Base-by-base conservation (phyloP, 164 flowering plant species). In the Umbellularia californica region DNA sequence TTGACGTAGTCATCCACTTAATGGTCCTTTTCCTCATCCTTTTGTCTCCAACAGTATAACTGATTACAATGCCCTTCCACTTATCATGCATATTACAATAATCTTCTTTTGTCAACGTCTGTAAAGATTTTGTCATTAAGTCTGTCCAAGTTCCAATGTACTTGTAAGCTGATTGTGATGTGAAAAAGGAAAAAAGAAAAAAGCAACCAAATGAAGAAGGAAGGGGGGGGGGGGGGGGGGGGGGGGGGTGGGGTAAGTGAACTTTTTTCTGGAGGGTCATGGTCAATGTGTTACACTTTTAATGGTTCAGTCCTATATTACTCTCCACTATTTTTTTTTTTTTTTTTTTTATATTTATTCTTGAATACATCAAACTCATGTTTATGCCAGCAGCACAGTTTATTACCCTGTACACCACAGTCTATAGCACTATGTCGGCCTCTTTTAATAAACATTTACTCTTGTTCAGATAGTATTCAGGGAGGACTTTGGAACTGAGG, bases 401-500 rank as follows among this genome's bases (percentile, higher is more conserved):
- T 2, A 25, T 24, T 25, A 23, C 67, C 28, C 67, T 64, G 67
- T n/a, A 64, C 14, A 64, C n/a, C n/a, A 17, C 20, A 15, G 17
- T 55, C 60, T 20, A 55, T 55, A 15, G n/a, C 17, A 55, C 13
- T 55, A 55, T 55, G n/a, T 17, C 12, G n/a, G 60, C 60, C 60
- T 55, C 7, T 55, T 55, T 20, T 55, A 20, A 55, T 55, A 55
- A 55, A 15, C 5, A 55, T 22, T 73, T 41, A 52, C 24, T 77
- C 50, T 28, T 69, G 55, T 24, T 63, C 82, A 91, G 96, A 91
- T 91, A 70, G 93, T 91, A 33, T 91, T 91, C 81, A 85, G 91
- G 79, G 96, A 91, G 81, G 88, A 91, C 79, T 88, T 91, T 81
- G 96, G 96, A 80, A 91, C 96, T 60, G 96, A 89, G 55, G 96